These are phyloP conservation scores for Curvularia sp. DNA, from an alignment of 2,329 filamentous ascomycete genomes.

Conservation along the genomic window DNA sequence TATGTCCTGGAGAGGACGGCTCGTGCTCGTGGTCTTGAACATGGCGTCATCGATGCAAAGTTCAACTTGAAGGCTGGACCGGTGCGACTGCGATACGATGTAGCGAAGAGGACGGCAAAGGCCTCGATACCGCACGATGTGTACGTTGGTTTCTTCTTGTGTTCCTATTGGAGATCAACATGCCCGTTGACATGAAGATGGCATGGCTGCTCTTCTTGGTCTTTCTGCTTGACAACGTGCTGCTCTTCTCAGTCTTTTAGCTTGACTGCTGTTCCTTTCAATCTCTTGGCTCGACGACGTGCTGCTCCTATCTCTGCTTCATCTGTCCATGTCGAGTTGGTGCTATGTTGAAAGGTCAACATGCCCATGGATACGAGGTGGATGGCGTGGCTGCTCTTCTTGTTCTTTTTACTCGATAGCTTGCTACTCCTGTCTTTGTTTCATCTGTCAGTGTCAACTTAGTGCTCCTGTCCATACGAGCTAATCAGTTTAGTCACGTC, in stretches of 20 bases:
- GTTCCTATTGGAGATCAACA: background rate
- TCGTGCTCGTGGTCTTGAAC: conserved; percentile 21
- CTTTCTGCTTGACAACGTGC: background rate
- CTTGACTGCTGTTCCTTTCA: too few species aligned
- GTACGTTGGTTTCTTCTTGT: conserved; percentile 52
- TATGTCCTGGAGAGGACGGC: conserved; percentile 52
- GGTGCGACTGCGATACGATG: conserved; percentile 53
- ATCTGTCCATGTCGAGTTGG: background rate
- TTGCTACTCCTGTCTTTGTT: conserved; percentile 14
- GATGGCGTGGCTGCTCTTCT: background rate
- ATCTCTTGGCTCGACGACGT: too few species aligned
- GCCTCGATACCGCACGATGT: conserved; percentile 72
- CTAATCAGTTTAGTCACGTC: conserved; percentile 31
- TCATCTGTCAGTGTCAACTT: background rate
- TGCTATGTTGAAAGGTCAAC: background rate
- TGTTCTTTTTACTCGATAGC: background rate
- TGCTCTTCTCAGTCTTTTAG: conserved; percentile 5
- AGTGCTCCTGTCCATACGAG: background rate
- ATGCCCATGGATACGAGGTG: background rate
- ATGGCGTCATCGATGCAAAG: conserved; percentile 42
- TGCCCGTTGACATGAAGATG: background rate
- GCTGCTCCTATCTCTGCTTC: background rate
- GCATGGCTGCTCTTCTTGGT: background rate
- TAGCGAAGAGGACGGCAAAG: conserved; percentile 56
- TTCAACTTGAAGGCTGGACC: conserved; percentile 56